phyloP scores from a whole-genome alignment of 768 basidiomycete species.

The Termitomyces sp. region DNA sequence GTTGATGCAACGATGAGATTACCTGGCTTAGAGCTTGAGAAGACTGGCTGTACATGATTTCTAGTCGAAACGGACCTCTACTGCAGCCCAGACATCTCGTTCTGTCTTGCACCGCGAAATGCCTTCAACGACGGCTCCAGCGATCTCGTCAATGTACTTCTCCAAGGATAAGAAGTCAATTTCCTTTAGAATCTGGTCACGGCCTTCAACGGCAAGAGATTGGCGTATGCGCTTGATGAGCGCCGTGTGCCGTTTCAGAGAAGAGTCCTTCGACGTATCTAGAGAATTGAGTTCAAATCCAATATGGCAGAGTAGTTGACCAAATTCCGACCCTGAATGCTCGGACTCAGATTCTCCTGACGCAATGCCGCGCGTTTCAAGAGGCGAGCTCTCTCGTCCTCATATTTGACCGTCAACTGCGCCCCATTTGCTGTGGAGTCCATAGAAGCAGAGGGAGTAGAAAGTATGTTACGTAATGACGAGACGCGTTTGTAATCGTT shows the following conservation, averaged over 20 bases:
- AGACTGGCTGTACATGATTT: not conserved
- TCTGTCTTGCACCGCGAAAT: conserved; percentile 85
- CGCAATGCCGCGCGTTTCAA: conserved; percentile 55
- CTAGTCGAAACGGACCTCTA: conserved; percentile 59
- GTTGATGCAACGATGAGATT: conserved; percentile 81
- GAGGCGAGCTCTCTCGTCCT: conserved; percentile 44
- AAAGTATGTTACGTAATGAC: conserved; percentile 12
- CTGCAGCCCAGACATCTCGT: conserved; percentile 85
- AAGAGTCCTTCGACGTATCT: conserved; percentile 86
- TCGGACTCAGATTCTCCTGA: conserved; percentile 44
- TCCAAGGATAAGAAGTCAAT: conserved; percentile 85
- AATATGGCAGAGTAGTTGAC: not conserved
- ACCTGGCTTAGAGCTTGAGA: conserved; percentile 44
- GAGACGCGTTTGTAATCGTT: not conserved
- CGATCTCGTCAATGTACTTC: conserved; percentile 96
- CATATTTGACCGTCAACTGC: conserved; percentile 23
- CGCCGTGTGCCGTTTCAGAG: conserved; percentile 92
- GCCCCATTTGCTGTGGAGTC: conserved; percentile 22
- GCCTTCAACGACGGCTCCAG: conserved; percentile 82
- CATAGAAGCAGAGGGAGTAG: conserved; percentile 16
- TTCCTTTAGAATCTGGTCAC: conserved; percentile 87
- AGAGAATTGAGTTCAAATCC: not conserved
- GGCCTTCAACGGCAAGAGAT: conserved; percentile 76
- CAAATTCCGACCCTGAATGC: conserved; percentile 37
- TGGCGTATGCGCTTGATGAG: conserved; percentile 91